phyloP scores from a whole-genome alignment of 148 eudicot species.

The Salicornia ramosissima region DNA sequence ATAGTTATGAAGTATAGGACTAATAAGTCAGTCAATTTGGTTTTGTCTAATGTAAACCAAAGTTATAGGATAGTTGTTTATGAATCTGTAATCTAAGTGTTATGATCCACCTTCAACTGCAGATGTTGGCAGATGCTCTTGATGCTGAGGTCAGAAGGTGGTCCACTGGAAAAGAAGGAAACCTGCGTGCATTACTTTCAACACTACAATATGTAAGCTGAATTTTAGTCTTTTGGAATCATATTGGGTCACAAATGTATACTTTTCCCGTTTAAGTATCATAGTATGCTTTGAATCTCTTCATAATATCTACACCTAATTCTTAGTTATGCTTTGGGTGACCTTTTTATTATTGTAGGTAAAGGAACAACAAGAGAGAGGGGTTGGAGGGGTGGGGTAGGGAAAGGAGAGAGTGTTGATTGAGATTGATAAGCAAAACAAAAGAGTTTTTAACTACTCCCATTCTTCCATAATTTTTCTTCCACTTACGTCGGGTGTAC shows the following conservation, averaged over 20 bases:
- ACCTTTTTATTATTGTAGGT: too few relatives aligned
- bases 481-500: too few relatives aligned
- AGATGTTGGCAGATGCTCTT: constrained; percentile 70
- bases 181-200: constrained; percentile 88
- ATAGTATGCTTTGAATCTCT: not conserved
- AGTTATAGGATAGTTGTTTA: not conserved
- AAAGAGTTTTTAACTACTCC: too few relatives aligned
- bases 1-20: not conserved
- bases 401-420: too few relatives aligned
- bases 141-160: constrained; percentile 91
- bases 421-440: too few relatives aligned
- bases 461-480: too few relatives aligned
- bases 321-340: too few relatives aligned
- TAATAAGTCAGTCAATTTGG: not conserved
- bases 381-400: not conserved
- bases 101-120: constrained; percentile 34
- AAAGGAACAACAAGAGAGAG: not conserved
- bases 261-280: not conserved
- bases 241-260: not conserved
- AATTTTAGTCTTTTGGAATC: constrained; percentile 1
- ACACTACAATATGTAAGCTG: constrained; percentile 88
- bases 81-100: constrained; percentile 8
- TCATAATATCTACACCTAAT: not conserved
- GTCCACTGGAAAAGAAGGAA: constrained; percentile 91
- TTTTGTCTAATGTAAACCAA: too few relatives aligned